Percentiles rank a stretch among this genome's conserved stretches.
phyloP scores from a whole-genome alignment of 2,329 filamentous ascomycete species.

The Microcera coccophila region DNA sequence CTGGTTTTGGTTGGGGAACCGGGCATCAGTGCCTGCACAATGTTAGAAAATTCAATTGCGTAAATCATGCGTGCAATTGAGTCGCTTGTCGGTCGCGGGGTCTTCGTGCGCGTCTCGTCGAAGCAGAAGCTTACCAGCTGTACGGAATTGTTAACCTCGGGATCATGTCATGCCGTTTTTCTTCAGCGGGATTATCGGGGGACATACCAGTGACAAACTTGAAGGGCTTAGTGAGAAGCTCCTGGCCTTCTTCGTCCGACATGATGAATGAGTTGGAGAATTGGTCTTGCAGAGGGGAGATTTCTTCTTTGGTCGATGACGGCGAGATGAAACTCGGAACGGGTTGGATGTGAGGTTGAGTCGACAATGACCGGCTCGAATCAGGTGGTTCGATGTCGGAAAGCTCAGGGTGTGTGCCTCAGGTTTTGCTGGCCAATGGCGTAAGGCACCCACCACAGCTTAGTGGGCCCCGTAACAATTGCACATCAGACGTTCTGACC shows the following conservation, averaged over 20 bases:
- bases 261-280: constrained; percentile 57
- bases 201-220: constrained; percentile 98
- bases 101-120: constrained; percentile 15
- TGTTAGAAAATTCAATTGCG: constrained; percentile 16
- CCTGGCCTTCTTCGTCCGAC: constrained; percentile 77
- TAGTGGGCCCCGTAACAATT: constrained; percentile 34
- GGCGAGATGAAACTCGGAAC: constrained; percentile 34
- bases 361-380: constrained; percentile 37
- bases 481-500: constrained; percentile 35
- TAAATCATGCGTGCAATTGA: constrained; percentile 23
- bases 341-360: constrained; percentile 31
- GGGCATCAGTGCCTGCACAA: constrained; percentile 84
- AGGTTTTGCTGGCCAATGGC: constrained; percentile 36
- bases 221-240: constrained; percentile 95
- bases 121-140: constrained; percentile 42
- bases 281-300: constrained; percentile 21
- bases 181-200: constrained; percentile 34
- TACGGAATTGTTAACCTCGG: constrained; percentile 41
- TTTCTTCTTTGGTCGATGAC: constrained; percentile 30
- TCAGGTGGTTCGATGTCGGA: constrained; percentile 39
- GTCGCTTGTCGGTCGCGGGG: constrained; percentile 20
- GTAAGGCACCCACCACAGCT: constrained; percentile 33
- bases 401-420: constrained; percentile 35
- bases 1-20: constrained; percentile 98
- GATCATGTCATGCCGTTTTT: constrained; percentile 34